Conservation (phyloP, 805 yeast genomes). For the Yarrowia porcina region DNA sequence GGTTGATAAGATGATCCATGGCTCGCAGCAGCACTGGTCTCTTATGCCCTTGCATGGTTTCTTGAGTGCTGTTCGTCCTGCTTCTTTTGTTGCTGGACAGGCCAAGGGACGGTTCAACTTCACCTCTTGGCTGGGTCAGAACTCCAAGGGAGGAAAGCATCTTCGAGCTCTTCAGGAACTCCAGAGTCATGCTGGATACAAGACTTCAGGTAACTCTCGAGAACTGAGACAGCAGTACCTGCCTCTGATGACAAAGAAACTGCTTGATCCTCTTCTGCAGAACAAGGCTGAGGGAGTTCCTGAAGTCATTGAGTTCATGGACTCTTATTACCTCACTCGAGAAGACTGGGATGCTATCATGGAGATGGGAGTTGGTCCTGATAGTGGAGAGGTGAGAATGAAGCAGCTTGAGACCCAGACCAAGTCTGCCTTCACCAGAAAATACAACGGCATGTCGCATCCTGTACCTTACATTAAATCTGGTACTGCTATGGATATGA, state of each 20-base stretch:
- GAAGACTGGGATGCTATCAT: conserved; percentile 89
- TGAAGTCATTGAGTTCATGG: conserved; percentile 69
- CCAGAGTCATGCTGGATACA: conserved; percentile 79
- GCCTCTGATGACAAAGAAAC: conserved; percentile 56
- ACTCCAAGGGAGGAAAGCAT: conserved; percentile 77
- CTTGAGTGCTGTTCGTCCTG: conserved; percentile 78
- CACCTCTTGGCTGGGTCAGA: conserved; percentile 85
- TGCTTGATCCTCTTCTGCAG: conserved; percentile 56
- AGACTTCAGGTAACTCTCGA: conserved; percentile 69
- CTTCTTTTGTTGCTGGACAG: conserved; percentile 57
- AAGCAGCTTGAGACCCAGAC: conserved; percentile 72
- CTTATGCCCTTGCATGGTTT: conserved; percentile 87
- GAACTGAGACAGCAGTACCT: conserved; percentile 76
- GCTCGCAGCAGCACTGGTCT: conserved; percentile 92
- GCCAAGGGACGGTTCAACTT: conserved; percentile 69
- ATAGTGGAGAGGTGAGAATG: conserved; percentile 43
- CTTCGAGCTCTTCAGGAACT: conserved; percentile 77
- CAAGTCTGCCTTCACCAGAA: conserved; percentile 82
- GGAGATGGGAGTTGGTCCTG: conserved; percentile 74
- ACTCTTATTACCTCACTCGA: conserved; percentile 76
- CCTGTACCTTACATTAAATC: conserved; percentile 77
- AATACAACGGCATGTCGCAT: conserved; percentile 70
- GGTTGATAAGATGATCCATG: conserved; percentile 76
- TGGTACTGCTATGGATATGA: conserved; percentile 31
- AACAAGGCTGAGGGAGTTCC: conserved; percentile 62